A percentile compares a stretch with the other conserved stretches of the same genome.
phyloP scores from a whole-genome alignment of 345 rosid genomes.

The Adansonia digitata region DNA sequence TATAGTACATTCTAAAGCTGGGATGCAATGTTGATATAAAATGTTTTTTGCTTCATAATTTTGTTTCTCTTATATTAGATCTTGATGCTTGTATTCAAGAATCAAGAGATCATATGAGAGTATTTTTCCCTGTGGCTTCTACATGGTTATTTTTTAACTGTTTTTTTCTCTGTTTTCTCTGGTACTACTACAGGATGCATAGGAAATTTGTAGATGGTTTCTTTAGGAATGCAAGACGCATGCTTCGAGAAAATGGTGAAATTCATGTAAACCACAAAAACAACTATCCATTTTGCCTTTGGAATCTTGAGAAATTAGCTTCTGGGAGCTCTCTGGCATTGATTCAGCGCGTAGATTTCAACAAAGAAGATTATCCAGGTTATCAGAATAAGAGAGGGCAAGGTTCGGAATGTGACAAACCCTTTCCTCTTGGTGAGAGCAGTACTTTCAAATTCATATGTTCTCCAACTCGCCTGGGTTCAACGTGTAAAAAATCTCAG shows the following conservation, averaged over 20 bases:
- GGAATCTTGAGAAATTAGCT: slow-evolving; percentile 58
- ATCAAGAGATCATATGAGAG: not conserved
- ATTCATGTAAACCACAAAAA: slow-evolving; percentile 60
- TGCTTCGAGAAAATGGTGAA: slow-evolving; percentile 42
- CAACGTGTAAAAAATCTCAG: not conserved
- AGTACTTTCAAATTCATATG: slow-evolving; percentile 45
- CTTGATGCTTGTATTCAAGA: not conserved
- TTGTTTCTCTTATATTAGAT: not conserved
- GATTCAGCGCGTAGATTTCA: slow-evolving; percentile 23
- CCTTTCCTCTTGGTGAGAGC: slow-evolving; percentile 45
- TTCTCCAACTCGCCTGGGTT: not conserved
- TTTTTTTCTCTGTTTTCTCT: not conserved
- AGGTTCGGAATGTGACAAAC: slow-evolving; percentile 39
- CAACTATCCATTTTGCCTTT: slow-evolving; percentile 35
- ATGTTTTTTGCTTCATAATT: not conserved
- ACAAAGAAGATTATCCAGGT: slow-evolving; percentile 39
- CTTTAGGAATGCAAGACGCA: slow-evolving; percentile 37
- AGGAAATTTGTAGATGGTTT: slow-evolving; percentile 35
- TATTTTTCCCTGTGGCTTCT: not conserved
- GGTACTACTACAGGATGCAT: slow-evolving; percentile 35
- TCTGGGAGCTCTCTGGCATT: slow-evolving; percentile 24
- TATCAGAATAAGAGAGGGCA: slow-evolving; percentile 50
- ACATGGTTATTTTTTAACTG: not conserved
- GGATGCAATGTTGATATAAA: not conserved
- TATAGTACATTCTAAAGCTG: not conserved